phyloP scores from a whole-genome alignment of 2,329 filamentous ascomycete species.

The Dryadomyces quercivorus region DNA sequence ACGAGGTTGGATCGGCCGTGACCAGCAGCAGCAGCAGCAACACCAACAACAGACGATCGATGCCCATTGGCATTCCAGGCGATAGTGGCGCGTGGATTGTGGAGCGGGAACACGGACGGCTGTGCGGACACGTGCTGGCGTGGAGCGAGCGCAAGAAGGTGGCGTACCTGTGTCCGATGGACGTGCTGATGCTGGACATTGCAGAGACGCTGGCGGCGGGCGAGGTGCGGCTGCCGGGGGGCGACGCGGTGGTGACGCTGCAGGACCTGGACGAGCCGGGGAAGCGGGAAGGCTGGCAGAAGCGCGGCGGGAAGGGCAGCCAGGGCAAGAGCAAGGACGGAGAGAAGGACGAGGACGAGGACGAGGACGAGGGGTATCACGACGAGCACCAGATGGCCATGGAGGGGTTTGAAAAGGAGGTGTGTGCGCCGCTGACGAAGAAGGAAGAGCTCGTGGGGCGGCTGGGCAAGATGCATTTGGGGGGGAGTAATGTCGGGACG shows the following conservation, averaged over 20 bases:
- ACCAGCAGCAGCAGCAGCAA: background rate
- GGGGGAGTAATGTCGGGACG: conserved; percentile 4
- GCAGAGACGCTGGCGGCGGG: conserved; percentile 60
- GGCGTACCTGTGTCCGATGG: conserved; percentile 93
- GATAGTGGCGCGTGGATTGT: conserved; percentile 93
- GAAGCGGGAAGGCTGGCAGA: background rate
- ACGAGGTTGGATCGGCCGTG: too few species aligned
- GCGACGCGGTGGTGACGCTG: conserved; percentile 27
- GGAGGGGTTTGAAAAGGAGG: background rate
- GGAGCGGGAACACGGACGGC: conserved; percentile 61
- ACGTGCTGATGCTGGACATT: conserved; percentile 77
- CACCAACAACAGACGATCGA: background rate
- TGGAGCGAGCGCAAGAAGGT: conserved; percentile 71
- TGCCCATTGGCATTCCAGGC: conserved; percentile 57
- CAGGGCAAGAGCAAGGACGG: background rate
- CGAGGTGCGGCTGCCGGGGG: conserved; percentile 60
- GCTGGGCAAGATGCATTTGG: conserved; percentile 4
- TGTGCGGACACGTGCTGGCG: conserved; percentile 84
- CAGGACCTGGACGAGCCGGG: background rate
- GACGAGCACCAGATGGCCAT: background rate
- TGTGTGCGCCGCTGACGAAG: background rate
- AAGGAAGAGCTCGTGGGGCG: conserved; percentile 1
- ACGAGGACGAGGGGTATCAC: background rate
- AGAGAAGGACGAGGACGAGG: background rate
- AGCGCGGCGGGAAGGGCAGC: background rate